Evolutionary conservation across 2,329 filamentous ascomycete genomes (phyloP).

Genomic region (Phyllosticta citriasiana): DNA sequence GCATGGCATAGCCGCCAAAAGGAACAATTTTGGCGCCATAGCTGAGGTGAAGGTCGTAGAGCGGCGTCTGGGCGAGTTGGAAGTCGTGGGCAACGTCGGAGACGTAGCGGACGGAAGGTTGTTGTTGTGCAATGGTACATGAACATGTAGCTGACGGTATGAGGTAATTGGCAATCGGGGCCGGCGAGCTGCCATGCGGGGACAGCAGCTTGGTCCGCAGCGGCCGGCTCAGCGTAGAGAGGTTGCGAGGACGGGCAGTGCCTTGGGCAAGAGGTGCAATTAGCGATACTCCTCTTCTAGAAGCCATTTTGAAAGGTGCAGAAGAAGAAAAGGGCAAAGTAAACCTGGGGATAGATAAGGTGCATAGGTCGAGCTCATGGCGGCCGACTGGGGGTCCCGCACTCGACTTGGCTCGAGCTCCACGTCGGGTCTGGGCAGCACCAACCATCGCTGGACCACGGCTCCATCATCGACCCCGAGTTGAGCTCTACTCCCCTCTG

Average conservation of each 20-base stretch:
- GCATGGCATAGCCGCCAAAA: slow-evolving; percentile 92
- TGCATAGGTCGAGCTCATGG: background rate
- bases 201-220: background rate
- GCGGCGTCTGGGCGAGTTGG: slow-evolving; percentile 50
- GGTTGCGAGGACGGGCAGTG: slow-evolving; percentile 1
- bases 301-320: slow-evolving; percentile 1
- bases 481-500: background rate
- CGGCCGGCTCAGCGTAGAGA: slow-evolving; percentile 1
- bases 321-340: background rate
- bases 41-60: slow-evolving; percentile 69
- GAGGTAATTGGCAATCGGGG: slow-evolving; percentile 6
- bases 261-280: slow-evolving; percentile 11
- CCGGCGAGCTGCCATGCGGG: background rate
- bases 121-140: background rate
- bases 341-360: background rate
- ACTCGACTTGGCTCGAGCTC: slow-evolving; percentile 3
- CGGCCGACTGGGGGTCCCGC: background rate
- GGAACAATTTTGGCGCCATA: slow-evolving; percentile 88
- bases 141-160: background rate
- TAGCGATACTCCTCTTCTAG: slow-evolving; percentile 6
- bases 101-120: slow-evolving; percentile 16
- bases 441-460: background rate
- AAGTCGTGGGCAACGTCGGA: slow-evolving; percentile 15
- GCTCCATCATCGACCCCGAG: background rate
- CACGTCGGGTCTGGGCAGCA: slow-evolving; percentile 1